A percentile compares a stretch with the other conserved stretches of the same genome.
Evolutionary conservation across 2,329 filamentous ascomycete genomes (phyloP).

Genomic region (Harringtonia aguacate): DNA sequence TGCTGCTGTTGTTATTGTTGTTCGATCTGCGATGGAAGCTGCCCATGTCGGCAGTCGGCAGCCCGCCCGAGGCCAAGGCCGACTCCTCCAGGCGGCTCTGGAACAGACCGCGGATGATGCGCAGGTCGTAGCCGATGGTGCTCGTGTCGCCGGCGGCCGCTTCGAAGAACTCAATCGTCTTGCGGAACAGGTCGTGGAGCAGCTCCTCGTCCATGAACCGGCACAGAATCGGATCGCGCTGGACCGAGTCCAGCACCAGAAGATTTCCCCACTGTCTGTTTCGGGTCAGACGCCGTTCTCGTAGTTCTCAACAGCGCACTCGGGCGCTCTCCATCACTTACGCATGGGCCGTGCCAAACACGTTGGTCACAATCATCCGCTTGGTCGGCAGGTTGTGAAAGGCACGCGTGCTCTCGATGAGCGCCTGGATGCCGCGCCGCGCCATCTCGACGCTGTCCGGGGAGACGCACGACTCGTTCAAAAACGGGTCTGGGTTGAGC

Average conservation of each 20-base stretch:
- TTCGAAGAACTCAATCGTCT: conserved; percentile 67
- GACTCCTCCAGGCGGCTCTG: not conserved
- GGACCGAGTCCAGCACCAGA: conserved; percentile 77
- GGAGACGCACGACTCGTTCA: no score
- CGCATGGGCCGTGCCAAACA: conserved; percentile 93
- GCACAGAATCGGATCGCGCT: conserved; percentile 52
- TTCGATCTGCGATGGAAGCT: no score
- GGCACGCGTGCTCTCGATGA: conserved; percentile 75
- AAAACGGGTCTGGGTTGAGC: no score
- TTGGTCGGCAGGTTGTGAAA: conserved; percentile 56
- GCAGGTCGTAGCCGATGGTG: conserved; percentile 61
- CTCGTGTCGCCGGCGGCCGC: conserved; percentile 63
- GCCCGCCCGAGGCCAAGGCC: no score
- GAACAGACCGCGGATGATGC: conserved; percentile 52
- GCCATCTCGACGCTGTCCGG: conserved; percentile 48
- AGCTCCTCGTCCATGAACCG: conserved; percentile 43
- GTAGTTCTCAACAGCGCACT: not conserved
- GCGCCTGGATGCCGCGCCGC: conserved; percentile 55
- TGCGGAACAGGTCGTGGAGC: conserved; percentile 51
- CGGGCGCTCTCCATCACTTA: conserved; percentile 40
- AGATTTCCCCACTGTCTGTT: conserved; percentile 91
- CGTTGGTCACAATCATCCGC: conserved; percentile 82
- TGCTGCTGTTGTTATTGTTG: no score
- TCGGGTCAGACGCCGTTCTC: not conserved
- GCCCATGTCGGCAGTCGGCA: no score